These are phyloP conservation scores for Medicago ruthenica DNA, from an alignment of 306 rosid genomes.

Conservation along the genomic window DNA sequence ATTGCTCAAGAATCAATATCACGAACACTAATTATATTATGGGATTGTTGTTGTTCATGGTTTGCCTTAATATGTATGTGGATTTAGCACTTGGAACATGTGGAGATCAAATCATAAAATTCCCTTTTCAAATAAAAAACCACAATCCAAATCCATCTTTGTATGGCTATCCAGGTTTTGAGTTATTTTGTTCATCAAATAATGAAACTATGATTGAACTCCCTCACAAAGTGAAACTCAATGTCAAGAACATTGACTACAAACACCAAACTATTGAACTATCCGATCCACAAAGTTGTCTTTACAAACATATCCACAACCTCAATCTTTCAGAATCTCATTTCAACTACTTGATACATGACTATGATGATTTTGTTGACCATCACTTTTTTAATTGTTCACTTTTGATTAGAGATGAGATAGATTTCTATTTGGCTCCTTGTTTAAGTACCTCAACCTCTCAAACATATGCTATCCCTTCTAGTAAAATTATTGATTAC, in stretches of 20 bases:
- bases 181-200: slow-evolving; percentile 42
- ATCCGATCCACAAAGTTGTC: slow-evolving; percentile 28
- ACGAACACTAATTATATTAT: not conserved
- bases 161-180: slow-evolving; percentile 52
- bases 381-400: slow-evolving; percentile 46
- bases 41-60: not conserved
- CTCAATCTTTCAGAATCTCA: slow-evolving; percentile 38
- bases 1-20: not conserved
- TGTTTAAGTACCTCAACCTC: not conserved
- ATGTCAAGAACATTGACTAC: slow-evolving; percentile 9
- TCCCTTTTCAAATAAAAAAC: slow-evolving; percentile 22
- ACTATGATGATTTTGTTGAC: not conserved
- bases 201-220: slow-evolving; percentile 43
- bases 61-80: too few species aligned
- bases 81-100: too few species aligned
- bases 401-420: not conserved
- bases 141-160: not conserved
- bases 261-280: slow-evolving; percentile 36
- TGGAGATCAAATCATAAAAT: not conserved
- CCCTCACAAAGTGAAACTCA: slow-evolving; percentile 40
- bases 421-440: rapidly evolving
- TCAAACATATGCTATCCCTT: not conserved
- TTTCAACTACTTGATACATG: slow-evolving; percentile 14
- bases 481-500: too few species aligned
- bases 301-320: not conserved